Percentiles rank a stretch among this genome's conserved stretches.
Evolutionary conservation across 768 basidiomycete species (phyloP).

Genomic region (Rhodosporidiobolus sp.): DNA sequence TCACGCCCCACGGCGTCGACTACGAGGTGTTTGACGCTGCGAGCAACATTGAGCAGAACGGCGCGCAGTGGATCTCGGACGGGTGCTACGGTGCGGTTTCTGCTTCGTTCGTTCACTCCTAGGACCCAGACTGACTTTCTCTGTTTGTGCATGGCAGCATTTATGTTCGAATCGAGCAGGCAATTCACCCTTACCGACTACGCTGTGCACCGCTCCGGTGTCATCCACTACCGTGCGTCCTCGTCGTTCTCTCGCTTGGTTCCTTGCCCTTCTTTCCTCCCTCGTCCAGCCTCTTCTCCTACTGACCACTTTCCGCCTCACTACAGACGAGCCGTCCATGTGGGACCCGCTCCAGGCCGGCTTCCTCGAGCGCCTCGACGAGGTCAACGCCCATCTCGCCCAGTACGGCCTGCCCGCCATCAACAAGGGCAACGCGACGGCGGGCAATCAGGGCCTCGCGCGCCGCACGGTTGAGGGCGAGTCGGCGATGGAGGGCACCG

Average conservation of each 20-base stretch:
- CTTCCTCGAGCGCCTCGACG: constrained; percentile 60
- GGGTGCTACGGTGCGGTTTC: constrained; percentile 2
- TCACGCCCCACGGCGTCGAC: constrained; percentile 46
- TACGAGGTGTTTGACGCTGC: constrained; percentile 64
- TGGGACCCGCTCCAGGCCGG: constrained; percentile 62
- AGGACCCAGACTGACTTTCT: too few species aligned
- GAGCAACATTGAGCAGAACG: constrained; percentile 56
- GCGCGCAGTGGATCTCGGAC: constrained; percentile 44
- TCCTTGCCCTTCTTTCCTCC: not conserved
- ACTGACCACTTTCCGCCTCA: not conserved
- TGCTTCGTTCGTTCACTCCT: not conserved
- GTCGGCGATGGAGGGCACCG: constrained; percentile 16
- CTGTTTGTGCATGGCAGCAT: too few species aligned
- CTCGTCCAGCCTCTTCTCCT: too few species aligned
- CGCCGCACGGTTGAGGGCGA: constrained; percentile 36
- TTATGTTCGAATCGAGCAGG: constrained; percentile 67
- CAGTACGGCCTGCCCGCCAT: constrained; percentile 47
- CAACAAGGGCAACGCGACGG: constrained; percentile 27
- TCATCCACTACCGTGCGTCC: constrained; percentile 63
- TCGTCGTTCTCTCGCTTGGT: not conserved
- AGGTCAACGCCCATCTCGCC: constrained; percentile 58
- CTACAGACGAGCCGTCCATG: too few species aligned
- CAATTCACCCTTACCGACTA: constrained; percentile 65
- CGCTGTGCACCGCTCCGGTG: constrained; percentile 61
- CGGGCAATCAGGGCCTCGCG: constrained; percentile 45